A percentile compares a stretch with the other conserved stretches of the same genome.
phyloP scores from a whole-genome alignment of 305 asterid genomes.

The Ilex paraguariensis region DNA sequence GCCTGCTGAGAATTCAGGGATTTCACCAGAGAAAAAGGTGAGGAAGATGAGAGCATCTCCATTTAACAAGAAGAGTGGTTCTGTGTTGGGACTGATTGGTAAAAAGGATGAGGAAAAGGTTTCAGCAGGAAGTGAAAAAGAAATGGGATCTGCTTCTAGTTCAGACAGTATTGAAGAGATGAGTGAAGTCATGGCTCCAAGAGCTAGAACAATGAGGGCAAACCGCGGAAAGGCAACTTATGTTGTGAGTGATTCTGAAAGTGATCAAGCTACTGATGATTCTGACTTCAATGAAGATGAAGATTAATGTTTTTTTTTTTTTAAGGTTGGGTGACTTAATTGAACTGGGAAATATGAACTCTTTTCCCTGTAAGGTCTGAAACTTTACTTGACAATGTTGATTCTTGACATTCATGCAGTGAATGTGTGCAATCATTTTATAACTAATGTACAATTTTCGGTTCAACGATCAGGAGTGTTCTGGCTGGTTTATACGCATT shows the following conservation, averaged over 20 bases:
- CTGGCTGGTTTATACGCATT: no score
- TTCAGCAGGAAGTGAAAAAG: constrained; percentile 27
- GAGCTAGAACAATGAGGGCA: constrained; percentile 52
- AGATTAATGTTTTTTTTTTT: not conserved
- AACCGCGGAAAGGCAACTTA: constrained; percentile 32
- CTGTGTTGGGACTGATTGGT: constrained; percentile 44
- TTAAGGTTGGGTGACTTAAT: no score
- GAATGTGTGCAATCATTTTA: no score
- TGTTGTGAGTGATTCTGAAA: constrained; percentile 65
- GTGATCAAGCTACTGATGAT: constrained; percentile 31
- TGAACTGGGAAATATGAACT: no score
- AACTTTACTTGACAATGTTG: no score
- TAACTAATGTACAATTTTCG: no score
- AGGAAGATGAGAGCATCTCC: constrained; percentile 88
- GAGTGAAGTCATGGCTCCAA: constrained; percentile 27
- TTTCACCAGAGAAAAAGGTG: constrained; percentile 81
- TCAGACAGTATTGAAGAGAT: constrained; percentile 33
- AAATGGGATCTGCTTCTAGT: not conserved
- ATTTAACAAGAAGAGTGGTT: constrained; percentile 88
- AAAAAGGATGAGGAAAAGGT: constrained; percentile 22
- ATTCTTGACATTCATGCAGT: no score
- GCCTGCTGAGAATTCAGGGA: constrained; percentile 31
- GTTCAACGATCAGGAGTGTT: no score
- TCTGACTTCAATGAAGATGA: constrained; percentile 46
- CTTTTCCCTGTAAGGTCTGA: no score